Base-by-base conservation (phyloP, 2,329 filamentous ascomycete species). In the Aspergillus quadrilineatus region DNA sequence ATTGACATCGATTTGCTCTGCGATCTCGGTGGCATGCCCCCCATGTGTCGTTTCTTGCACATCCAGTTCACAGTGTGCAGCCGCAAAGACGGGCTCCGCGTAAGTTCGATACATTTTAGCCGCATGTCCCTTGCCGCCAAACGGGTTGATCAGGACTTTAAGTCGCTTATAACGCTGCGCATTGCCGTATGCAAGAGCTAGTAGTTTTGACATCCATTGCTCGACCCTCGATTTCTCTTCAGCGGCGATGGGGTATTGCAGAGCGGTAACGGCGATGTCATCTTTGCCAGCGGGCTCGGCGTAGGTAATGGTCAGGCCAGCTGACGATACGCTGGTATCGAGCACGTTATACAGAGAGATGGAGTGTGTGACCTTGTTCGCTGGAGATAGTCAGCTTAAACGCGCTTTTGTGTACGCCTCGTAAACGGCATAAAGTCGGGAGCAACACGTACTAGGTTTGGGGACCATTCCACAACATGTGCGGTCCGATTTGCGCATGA, bases 131-230 rank as follows among this genome's bases (percentile, higher is more conserved):
- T 91, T 89, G 0, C 94, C 94, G 12, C 92, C 90, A 66, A 92
- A 89, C 0, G 94, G 94, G 72, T 99, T 99, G 60, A 99, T 82
- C 43, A 97, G 78, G 10, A 97, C 86, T 72, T 94, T 96, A 60
- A 94, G 86, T 46, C 90, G 85, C 73, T 92, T 94, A 56, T 80
- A 82, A 52, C 81, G 82, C 66, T 88, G 85, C 1, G 89, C 82
- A 6, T 79, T 77, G 54, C 78, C 87, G 67, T 96, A 97, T 26
- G 92, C 85, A 46, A 82, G 81, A 36, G 85, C 77, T 17, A 96
- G 71, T 34, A 97, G 80, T 51, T 76, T 78, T 29, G 81, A 77
- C 37, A 86, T 77, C 85, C 90, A 97, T 55, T 70, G 65, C 47
- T 81, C 77, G 7, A 80, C 76, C n/a, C 80, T 74, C 44, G 77